These are phyloP conservation scores for Chytriomyces sp. DNA, from an alignment of 192 early-diverging fungal species.

Conservation along the genomic window DNA sequence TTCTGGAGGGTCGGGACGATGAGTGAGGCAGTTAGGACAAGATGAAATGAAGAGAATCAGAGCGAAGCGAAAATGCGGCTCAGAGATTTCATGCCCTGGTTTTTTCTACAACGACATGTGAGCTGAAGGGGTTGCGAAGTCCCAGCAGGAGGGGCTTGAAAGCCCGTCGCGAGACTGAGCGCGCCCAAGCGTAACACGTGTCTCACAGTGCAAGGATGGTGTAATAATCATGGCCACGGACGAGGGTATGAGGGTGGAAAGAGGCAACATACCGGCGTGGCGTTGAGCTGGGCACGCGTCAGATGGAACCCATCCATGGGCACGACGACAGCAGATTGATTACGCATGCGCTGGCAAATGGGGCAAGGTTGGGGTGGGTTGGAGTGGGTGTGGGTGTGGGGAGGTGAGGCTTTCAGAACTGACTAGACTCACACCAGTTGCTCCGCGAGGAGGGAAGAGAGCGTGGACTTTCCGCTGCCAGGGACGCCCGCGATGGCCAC, in stretches of 20 bases:
- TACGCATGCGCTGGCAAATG: no score
- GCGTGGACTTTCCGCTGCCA: conserved; percentile 49
- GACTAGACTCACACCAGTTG: conserved; percentile 1
- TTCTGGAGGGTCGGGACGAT: conserved; percentile 29
- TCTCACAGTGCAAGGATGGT: conserved; percentile 32
- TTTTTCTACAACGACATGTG: conserved; percentile 7
- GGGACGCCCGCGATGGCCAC: conserved; percentile 47
- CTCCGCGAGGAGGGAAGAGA: conserved; percentile 24
- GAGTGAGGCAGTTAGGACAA: background rate
- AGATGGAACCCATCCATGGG: conserved; percentile 67
- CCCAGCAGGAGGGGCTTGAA: background rate
- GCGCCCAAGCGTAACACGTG: background rate
- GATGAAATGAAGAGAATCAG: background rate
- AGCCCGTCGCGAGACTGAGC: background rate
- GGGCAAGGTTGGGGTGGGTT: no score
- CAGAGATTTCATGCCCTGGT: conserved; percentile 5
- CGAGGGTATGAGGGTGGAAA: background rate
- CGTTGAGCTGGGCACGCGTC: conserved; percentile 32
- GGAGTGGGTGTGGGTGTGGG: no score
- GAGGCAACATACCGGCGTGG: background rate
- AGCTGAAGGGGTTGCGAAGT: background rate
- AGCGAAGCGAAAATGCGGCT: background rate
- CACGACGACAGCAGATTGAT: conserved; percentile 36
- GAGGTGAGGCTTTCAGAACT: no score
- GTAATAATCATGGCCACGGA: conserved; percentile 5